phyloP scores from a whole-genome alignment of 352 stramenopile species.

The Pythium apleroticum region DNA sequence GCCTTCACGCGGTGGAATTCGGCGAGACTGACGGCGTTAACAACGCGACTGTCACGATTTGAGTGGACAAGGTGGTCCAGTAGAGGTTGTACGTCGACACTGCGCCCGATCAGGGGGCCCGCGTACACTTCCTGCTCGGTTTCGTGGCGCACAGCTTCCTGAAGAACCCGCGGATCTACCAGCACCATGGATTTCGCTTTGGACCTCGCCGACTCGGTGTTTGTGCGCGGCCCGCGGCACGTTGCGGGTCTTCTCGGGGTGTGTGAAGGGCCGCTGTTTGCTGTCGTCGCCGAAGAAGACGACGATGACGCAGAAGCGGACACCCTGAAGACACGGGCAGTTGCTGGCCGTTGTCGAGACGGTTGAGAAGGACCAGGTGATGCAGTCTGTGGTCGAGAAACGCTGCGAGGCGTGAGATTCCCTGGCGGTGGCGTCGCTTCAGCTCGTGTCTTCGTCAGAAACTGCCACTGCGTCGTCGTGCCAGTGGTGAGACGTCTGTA shows the following conservation, averaged over 20 bases:
- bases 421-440: neutral
- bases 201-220: neutral
- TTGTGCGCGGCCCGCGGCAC: conserved; percentile 10
- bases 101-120: conserved; percentile 42
- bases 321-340: neutral
- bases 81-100: conserved; percentile 38
- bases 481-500: conserved; percentile 12
- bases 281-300: neutral
- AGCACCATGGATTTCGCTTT: neutral
- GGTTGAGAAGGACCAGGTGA: neutral
- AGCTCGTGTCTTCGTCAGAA: conserved; percentile 15
- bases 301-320: neutral
- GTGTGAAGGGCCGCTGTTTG: neutral
- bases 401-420: neutral
- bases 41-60: conserved; percentile 25
- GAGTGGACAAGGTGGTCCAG: conserved; percentile 16
- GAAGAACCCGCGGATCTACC: conserved; percentile 30
- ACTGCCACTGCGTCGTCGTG: conserved; percentile 29
- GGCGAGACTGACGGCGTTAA: conserved; percentile 37
- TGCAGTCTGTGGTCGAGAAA: neutral
- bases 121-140: conserved; percentile 45
- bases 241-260: conserved; percentile 15
- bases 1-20: conserved; percentile 42
- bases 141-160: conserved; percentile 46
- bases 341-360: conserved; percentile 13